phyloP scores from a whole-genome alignment of 257 asterid species.

The Gentiana dahurica region DNA sequence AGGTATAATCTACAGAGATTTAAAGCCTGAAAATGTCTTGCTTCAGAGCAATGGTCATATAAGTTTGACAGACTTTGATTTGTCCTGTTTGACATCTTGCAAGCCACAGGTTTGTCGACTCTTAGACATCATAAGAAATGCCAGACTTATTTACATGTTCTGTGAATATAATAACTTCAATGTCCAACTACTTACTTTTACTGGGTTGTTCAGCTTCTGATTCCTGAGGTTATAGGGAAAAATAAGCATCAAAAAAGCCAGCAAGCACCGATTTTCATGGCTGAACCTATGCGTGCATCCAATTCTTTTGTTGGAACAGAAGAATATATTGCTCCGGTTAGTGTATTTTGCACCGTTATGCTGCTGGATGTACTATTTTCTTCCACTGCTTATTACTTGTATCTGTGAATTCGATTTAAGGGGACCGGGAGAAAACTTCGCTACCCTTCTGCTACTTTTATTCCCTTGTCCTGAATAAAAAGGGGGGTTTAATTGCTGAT shows the following conservation, averaged over 20 bases:
- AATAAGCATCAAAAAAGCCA: constrained; percentile 49
- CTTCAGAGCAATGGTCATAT: constrained; percentile 77
- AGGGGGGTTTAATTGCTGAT: not conserved
- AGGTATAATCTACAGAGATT: constrained; percentile 96
- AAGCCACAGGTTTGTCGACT: constrained; percentile 59
- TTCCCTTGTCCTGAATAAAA: no score
- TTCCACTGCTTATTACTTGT: not conserved
- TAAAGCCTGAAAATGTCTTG: constrained; percentile 90
- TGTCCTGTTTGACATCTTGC: constrained; percentile 98
- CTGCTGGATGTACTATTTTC: not conserved
- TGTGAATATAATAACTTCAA: not conserved
- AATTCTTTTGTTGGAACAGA: constrained; percentile 97
- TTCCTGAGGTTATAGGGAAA: constrained; percentile 70
- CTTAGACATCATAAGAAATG: constrained; percentile 4
- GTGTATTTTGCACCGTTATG: constrained; percentile 13
- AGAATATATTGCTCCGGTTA: constrained; percentile 97
- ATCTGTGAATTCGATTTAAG: no score
- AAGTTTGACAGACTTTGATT: constrained; percentile 87
- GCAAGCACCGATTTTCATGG: constrained; percentile 75
- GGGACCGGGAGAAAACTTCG: no score
- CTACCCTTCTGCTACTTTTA: no score
- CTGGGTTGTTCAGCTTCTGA: constrained; percentile 54
- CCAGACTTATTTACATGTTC: not conserved
- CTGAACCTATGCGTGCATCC: constrained; percentile 98
- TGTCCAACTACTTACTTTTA: constrained; percentile 1